These are phyloP conservation scores for Hanseniaspora nectarophila DNA, from an alignment of 805 yeast species.

Conservation along the genomic window DNA sequence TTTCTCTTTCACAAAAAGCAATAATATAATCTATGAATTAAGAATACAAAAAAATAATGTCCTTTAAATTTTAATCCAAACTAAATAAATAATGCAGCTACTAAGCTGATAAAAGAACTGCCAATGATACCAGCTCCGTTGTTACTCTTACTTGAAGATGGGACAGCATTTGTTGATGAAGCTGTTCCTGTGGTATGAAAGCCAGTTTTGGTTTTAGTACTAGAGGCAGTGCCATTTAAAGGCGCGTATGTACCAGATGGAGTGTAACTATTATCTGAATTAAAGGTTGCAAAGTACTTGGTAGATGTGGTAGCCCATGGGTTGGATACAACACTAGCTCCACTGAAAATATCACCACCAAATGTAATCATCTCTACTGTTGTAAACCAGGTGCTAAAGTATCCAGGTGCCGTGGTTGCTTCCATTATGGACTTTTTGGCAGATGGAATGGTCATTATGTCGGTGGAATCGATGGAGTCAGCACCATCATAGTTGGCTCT, in stretches of 20 bases:
- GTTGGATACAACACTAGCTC: neutral
- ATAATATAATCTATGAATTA: no score
- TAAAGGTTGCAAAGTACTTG: neutral
- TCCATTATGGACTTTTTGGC: slow-evolving; percentile 31
- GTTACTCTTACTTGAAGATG: no score
- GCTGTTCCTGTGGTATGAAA: no score
- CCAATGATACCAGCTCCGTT: no score
- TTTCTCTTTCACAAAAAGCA: no score
- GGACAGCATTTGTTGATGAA: no score
- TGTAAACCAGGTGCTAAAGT: slow-evolving; percentile 33
- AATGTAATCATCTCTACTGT: slow-evolving; percentile 18
- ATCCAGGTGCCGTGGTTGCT: slow-evolving; percentile 38
- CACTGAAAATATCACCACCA: slow-evolving; percentile 25
- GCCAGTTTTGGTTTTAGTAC: no score
- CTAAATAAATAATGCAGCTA: no score
- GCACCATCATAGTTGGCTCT: slow-evolving; percentile 40
- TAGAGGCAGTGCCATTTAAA: no score
- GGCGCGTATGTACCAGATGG: neutral
- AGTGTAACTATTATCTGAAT: neutral
- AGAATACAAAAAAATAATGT: no score
- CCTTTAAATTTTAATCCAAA: no score
- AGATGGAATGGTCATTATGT: slow-evolving; percentile 14
- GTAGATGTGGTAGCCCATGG: neutral
- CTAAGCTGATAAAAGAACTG: no score
- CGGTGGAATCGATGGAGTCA: slow-evolving; percentile 16